A percentile compares a stretch with the other conserved stretches of the same genome.
These are phyloP conservation scores for Daedaleopsis sinensis DNA, from an alignment of 768 basidiomycete species.

Conservation along the genomic window DNA sequence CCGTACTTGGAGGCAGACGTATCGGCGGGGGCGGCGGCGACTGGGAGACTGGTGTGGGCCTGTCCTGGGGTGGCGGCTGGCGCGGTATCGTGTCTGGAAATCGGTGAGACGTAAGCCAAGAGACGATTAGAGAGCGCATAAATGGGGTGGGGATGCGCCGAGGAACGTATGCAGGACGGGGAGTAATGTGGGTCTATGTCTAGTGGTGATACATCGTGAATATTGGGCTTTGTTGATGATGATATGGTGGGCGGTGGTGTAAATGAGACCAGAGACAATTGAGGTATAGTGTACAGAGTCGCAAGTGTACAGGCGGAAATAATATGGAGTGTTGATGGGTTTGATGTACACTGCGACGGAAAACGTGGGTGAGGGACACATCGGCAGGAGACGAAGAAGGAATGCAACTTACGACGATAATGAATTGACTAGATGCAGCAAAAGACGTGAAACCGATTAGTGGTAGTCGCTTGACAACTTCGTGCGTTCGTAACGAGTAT, in stretches of 20 bases:
- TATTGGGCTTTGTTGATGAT: constrained; percentile 35
- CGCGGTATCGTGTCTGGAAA: constrained; percentile 29
- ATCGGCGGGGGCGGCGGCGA: constrained; percentile 9
- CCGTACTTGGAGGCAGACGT: constrained; percentile 26
- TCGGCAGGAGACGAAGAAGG: neutral
- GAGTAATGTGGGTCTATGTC: constrained; percentile 27
- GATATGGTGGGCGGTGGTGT: neutral
- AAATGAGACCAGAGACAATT: constrained; percentile 42
- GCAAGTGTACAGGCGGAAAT: constrained; percentile 57
- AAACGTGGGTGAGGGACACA: neutral
- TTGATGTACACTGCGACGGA: constrained; percentile 52
- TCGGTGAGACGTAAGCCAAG: constrained; percentile 57
- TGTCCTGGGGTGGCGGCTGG: constrained; percentile 14
- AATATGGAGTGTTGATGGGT: constrained; percentile 57
- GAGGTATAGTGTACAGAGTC: constrained; percentile 52
- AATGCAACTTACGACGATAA: constrained; percentile 51
- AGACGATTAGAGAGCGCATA: constrained; percentile 66
- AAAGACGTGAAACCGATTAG: constrained; percentile 48
- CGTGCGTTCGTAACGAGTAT: constrained; percentile 53
- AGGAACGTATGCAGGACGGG: neutral
- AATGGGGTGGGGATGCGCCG: constrained; percentile 46
- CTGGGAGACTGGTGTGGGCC: constrained; percentile 17
- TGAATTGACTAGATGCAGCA: constrained; percentile 48
- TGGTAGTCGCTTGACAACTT: constrained; percentile 50
- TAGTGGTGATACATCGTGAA: constrained; percentile 42